Evolutionary conservation across 176 grass and related monocot species (phyloP), one percentile per base, ranked within the genome.

Genomic region (Musa itinerans): DNA sequence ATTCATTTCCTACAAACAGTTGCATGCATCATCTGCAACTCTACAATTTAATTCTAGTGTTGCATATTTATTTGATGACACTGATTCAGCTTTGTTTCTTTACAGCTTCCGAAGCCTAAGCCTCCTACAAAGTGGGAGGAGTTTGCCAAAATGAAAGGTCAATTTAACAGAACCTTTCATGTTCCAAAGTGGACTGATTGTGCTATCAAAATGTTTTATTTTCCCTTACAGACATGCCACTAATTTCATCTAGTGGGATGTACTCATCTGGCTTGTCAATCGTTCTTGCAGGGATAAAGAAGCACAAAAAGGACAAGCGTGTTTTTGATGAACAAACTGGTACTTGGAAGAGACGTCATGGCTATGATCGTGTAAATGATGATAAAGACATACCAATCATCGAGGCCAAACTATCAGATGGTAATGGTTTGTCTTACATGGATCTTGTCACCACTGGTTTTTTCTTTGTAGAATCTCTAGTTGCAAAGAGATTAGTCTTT

Each of bases 281-380:
- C 49, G 16, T 53, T 51, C 34, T 14, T 74, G 9, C 85, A 98
- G 91, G 91, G 15, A 99, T 99, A 79, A 83, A 82, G 11, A 84
- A 89, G 0, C 83, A 23, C 50, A 95, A 92, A 78, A 99, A 95
- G 82, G 89, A 92, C 59, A 99, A 99, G 76, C 91, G 89, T 63
- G 74, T 75, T 54, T 99, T 88, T 84, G 91, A 99, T 9, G 96
- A 95, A 74, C 88, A 91, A 78, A 92, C 91, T 15, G 66, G 82
- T 79, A 65, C 91, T 10, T 99, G 91, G 96, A 99, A 95, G 76
- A 78, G 89, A 50, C 93, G 72, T 14, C 81, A 95, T 74, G 91
- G 96, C 49, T 99, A 95, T 72, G 91, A 99, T 49, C 91, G 96
- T 75, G 89, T 81, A n/a, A 99, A 95, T 83, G 96, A 99, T 81